Conservation (phyloP, 2,329 filamentous ascomycete species). For the Metarhizium guizhouense region DNA sequence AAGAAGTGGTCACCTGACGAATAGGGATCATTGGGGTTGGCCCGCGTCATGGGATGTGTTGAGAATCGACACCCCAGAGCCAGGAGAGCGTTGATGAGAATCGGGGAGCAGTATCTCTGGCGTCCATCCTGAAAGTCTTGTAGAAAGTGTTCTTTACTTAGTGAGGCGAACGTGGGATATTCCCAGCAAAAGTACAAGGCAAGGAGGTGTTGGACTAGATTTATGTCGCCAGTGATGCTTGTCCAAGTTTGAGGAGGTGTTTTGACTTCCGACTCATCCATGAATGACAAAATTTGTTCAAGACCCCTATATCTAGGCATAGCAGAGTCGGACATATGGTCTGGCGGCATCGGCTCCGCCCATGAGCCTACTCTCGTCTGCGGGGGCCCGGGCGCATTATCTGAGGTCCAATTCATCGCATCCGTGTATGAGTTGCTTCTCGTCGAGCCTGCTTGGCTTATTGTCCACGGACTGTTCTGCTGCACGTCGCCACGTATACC, state of each 20-base stretch:
- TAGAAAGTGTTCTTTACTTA: slow-evolving; percentile 64
- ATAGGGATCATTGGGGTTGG: slow-evolving; percentile 51
- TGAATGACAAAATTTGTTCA: slow-evolving; percentile 39
- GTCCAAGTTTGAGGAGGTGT: slow-evolving; percentile 47
- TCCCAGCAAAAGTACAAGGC: slow-evolving; percentile 67
- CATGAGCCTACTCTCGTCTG: slow-evolving; percentile 41
- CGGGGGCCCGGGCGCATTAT: slow-evolving; percentile 24
- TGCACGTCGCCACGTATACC: slow-evolving; percentile 29
- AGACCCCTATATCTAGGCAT: slow-evolving; percentile 28
- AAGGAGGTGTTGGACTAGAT: slow-evolving; percentile 54
- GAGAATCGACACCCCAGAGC: slow-evolving; percentile 63
- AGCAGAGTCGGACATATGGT: slow-evolving; percentile 20
- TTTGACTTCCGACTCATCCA: slow-evolving; percentile 33
- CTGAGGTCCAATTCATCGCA: slow-evolving; percentile 35
- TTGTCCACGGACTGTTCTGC: slow-evolving; percentile 39
- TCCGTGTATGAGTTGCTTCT: slow-evolving; percentile 39
- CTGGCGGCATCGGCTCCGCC: slow-evolving; percentile 34
- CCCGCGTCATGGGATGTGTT: slow-evolving; percentile 52
- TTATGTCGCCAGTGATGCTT: slow-evolving; percentile 45
- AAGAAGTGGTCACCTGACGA: slow-evolving; percentile 69
- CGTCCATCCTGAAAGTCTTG: slow-evolving; percentile 53
- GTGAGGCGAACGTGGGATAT: slow-evolving; percentile 64
- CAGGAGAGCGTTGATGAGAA: slow-evolving; percentile 57
- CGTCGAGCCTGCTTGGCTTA: slow-evolving; percentile 37
- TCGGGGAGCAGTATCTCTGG: slow-evolving; percentile 57